Conservation (phyloP, 1,284 basidiomycete genomes). For the Cryptococcus depauperatus region DNA sequence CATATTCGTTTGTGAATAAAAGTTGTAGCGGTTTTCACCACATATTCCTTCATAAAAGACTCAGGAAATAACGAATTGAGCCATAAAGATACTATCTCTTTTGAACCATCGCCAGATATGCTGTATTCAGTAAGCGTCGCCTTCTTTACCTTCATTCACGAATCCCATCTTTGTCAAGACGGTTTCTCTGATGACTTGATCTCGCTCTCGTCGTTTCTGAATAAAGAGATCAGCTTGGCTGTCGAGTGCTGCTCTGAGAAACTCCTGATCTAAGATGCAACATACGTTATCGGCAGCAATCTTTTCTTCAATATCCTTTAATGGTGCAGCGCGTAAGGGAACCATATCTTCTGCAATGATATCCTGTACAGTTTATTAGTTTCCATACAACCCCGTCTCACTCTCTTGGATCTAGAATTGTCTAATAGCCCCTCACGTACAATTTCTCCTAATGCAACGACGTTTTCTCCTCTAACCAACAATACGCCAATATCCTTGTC, state of each 20-base stretch:
- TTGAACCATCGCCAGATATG: no score
- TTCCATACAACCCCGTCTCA: neutral
- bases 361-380: slow-evolving; percentile 54
- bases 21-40: no score
- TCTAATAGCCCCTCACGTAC: no score
- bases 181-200: slow-evolving; percentile 36
- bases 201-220: slow-evolving; percentile 39
- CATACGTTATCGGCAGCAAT: slow-evolving; percentile 57
- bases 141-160: slow-evolving; percentile 42
- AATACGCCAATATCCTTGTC: slow-evolving; percentile 54
- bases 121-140: slow-evolving; percentile 41
- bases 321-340: slow-evolving; percentile 66
- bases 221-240: slow-evolving; percentile 1
- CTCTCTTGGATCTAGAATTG: neutral
- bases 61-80: no score
- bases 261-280: neutral
- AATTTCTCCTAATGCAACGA: slow-evolving; percentile 93
- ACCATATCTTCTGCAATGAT: slow-evolving; percentile 86
- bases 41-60: no score
- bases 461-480: slow-evolving; percentile 95
- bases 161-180: slow-evolving; percentile 41
- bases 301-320: slow-evolving; percentile 58
- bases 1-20: no score
- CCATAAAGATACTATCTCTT: no score
- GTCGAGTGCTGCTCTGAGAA: neutral